Evolutionary conservation across 805 yeast species (phyloP).

Genomic region (Teunomyces tritomae): DNA sequence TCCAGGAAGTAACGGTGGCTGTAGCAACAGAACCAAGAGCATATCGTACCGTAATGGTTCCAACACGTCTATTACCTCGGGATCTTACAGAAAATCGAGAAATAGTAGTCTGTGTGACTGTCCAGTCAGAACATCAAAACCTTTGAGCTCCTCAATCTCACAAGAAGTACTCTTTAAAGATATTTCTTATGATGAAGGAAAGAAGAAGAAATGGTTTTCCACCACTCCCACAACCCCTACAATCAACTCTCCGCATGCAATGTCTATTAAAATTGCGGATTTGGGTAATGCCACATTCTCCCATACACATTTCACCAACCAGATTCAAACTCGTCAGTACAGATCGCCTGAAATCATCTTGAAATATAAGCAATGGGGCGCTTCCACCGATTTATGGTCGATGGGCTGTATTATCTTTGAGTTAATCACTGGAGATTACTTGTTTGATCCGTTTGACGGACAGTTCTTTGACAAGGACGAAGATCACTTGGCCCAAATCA

Average conservation of each 20-base stretch:
- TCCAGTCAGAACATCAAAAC: conserved; percentile 47
- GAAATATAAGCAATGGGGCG: conserved; percentile 52
- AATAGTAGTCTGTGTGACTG: conserved; percentile 14
- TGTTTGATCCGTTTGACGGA: conserved; percentile 60
- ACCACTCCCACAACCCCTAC: background rate
- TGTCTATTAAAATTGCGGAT: conserved; percentile 77
- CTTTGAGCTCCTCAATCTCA: conserved; percentile 27
- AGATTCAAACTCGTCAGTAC: conserved; percentile 89
- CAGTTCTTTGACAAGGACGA: conserved; percentile 50
- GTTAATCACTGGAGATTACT: conserved; percentile 57
- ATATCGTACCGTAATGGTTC: conserved; percentile 10
- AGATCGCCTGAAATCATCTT: conserved; percentile 72
- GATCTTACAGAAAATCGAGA: conserved; percentile 12
- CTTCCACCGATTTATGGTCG: conserved; percentile 62
- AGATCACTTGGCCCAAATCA: conserved; percentile 61
- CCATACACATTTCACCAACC: conserved; percentile 77
- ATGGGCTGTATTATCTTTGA: conserved; percentile 59
- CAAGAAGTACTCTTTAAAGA: conserved; percentile 10
- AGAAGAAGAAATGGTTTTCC: background rate
- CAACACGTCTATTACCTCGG: background rate
- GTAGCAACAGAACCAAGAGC: conserved; percentile 6
- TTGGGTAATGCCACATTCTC: conserved; percentile 89
- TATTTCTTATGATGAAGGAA: conserved; percentile 1
- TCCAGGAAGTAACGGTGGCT: conserved; percentile 1
- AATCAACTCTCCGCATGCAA: background rate